Evolutionary conservation across 768 basidiomycete species (phyloP).

Genomic region (Suillus ampliporus): DNA sequence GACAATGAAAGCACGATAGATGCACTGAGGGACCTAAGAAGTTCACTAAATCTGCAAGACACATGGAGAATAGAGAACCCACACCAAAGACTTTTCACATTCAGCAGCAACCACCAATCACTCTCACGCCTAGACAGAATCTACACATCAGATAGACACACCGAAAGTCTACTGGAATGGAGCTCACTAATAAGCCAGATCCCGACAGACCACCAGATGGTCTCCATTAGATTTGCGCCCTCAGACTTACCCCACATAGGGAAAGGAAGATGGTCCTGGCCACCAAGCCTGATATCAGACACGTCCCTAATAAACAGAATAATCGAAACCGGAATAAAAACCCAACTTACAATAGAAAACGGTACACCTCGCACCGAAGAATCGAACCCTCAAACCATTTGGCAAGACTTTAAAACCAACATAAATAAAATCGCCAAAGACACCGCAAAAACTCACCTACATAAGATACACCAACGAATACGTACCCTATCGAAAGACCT

Average conservation of each 20-base stretch:
- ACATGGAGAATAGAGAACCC: neutral
- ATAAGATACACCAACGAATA: neutral
- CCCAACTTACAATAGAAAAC: too few relatives aligned
- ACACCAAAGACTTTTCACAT: neutral
- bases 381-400: neutral
- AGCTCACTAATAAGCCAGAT: too few relatives aligned
- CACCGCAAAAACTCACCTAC: neutral
- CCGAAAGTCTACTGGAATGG: too few relatives aligned
- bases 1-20: slow-evolving; percentile 1
- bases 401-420: neutral
- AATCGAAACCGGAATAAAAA: too few relatives aligned
- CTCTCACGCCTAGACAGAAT: neutral
- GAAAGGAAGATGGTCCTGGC: too few relatives aligned
- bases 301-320: too few relatives aligned
- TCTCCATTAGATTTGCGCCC: too few relatives aligned
- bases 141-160: too few relatives aligned
- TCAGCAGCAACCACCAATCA: neutral
- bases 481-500: neutral
- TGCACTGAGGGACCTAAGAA: slow-evolving; percentile 20
- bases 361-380: neutral
- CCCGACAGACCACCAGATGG: too few relatives aligned
- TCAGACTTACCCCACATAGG: too few relatives aligned
- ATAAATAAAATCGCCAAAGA: neutral
- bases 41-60: neutral
- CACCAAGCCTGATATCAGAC: too few relatives aligned